phyloP scores from a whole-genome alignment of 2,329 filamentous ascomycete species.

The Daldinia eschscholtzii region DNA sequence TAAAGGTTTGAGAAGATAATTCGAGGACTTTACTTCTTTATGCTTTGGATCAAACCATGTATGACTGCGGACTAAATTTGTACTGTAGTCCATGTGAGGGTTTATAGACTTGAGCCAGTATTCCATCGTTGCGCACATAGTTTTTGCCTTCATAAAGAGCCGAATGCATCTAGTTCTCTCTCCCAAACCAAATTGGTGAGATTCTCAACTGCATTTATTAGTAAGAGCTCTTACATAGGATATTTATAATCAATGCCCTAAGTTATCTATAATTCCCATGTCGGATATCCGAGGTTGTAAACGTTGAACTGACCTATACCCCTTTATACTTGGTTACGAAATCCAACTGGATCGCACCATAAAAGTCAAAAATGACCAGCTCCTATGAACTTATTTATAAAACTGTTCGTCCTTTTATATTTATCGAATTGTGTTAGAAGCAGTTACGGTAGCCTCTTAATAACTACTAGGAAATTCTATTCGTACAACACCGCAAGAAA shows the following conservation, averaged over 20 bases:
- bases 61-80: not conserved
- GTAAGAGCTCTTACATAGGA: not conserved
- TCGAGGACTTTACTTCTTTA: not conserved
- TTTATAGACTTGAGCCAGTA: not conserved
- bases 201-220: not conserved
- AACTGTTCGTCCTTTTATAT: not conserved
- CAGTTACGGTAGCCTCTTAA: not conserved
- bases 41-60: not conserved
- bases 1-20: not conserved
- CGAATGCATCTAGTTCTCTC: not conserved
- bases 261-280: not conserved
- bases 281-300: not conserved
- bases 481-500: not conserved
- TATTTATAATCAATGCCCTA: no score
- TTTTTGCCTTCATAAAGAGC: not conserved
- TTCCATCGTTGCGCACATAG: not conserved
- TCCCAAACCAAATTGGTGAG: not conserved
- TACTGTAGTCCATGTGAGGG: not conserved
- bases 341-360: not conserved
- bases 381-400: not conserved
- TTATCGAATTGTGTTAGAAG: no score
- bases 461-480: no score
- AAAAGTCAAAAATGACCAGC: not conserved
- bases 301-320: not conserved
- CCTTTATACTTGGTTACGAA: not conserved